Base-by-base conservation (phyloP, 2,329 filamentous ascomycete genomes). In the Nemania abortiva region DNA sequence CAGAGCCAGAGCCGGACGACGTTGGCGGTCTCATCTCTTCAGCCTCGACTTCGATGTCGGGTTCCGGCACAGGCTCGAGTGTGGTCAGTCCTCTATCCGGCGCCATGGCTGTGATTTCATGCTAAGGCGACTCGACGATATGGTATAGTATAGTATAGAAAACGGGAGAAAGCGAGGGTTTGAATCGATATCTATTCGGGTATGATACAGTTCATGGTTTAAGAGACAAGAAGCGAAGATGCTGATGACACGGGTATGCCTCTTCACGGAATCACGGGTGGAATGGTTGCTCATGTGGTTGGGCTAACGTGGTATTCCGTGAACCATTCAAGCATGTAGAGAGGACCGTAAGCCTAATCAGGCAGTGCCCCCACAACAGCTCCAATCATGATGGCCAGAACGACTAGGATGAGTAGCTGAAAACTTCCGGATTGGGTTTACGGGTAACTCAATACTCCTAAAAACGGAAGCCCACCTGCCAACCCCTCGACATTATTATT, bases 21-120 rank as follows among this genome's bases (percentile, higher is more conserved):
- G 59, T 39, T 39, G 57, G 54, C 24, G 63, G 50, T 31, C 55
- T 61, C 68, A 22, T 63, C 29, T 62, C 45, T 10, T 65, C 67
- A 20, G 27, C 42, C 6, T 65, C 60, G 29, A 27, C 37, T 18
- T 66, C 65, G 53, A 49, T 1, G 29, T 70, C 70, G 42, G 58
- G 39, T 52, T 66, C 65, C 29, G 68, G 65, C 24, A 6, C 37
- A 1, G 62, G 64, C 31, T 65, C 70, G 47, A 64, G 42, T 22
- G 42, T 39, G 34, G 20, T 61, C 29, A 70, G 63, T 65, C 74
- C 74, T 74, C 76, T 76, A 55, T 77, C 76, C n/a, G 77, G 75
- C 1, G 77, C 71, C 76, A 77, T 78, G 10, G 27, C 34, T 9
- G 50, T 22, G 24, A 55, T 24, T 56, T 47, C 27, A 27, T 53